Evolutionary conservation across 352 stramenopile species (phyloP), one percentile per base, ranked within the genome.

Genomic region (Pythium aristosporum): DNA sequence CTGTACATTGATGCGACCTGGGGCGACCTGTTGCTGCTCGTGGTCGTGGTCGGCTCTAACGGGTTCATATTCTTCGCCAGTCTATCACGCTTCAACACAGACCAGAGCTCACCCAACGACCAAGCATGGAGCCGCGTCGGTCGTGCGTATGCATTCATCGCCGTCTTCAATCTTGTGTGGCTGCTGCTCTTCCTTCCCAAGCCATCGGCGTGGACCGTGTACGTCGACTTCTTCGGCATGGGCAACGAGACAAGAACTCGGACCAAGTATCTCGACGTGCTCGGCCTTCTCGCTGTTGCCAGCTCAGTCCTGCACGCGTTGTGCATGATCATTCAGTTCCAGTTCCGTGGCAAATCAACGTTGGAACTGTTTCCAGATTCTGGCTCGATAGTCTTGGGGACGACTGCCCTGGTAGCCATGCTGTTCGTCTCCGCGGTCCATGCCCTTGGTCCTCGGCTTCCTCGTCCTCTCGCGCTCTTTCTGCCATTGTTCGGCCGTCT

Each of bases 211-310:
- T 80, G 73, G 73, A 63, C 61, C 7, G 42, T 74, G 15, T 70
- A 68, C 12, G 50, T 80, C 23, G 48, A 69, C 21, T 18, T 80
- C 3, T 51, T 73, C 2, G 36, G 53, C 12, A 53, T 68, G 16
- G 57, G 60, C 18, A 37, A 63, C 3, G 28, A 57, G 1, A 18
- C 25, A 30, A 30, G 39, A 7, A 42, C n/a, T 15, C 28, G 23
- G 6, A 12, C 60, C 20, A 77, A 74, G 59, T 76, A 76, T 16
- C 64, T 72, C 13, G 55, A 64, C 4, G 76, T 65, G 71, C 55
- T 84, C 0, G 61, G 58, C 1, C 13, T 36, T 13, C 16, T 74
- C 41, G 46, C 63, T 6, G 57, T 76, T 4, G 1, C 44, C 5
- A 56, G 37, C 16, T 61, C 59, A 0, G 20, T 41, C 7, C 10